These are phyloP conservation scores for Pelargonium citronellum DNA, from an alignment of 441 rosid species.

Conservation along the genomic window DNA sequence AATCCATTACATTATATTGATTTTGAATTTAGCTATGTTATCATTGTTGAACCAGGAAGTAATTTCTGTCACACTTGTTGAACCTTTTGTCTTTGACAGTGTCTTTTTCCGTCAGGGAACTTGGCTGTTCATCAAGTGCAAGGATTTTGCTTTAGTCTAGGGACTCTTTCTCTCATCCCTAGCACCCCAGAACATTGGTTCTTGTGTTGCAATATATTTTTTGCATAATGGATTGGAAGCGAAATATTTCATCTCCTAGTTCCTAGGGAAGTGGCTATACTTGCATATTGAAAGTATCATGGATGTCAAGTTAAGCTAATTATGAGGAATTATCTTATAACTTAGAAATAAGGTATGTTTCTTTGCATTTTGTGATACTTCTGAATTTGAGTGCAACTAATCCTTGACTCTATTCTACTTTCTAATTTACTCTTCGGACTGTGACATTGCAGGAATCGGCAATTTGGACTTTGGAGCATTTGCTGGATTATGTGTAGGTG, in stretches of 20 bases:
- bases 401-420: too few species aligned
- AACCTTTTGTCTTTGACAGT: background rate
- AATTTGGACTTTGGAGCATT: background rate
- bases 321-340: too few species aligned
- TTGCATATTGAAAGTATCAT: background rate
- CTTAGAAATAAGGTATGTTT: too few species aligned
- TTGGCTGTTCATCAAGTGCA: background rate
- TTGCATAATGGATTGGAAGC: constrained; percentile 2
- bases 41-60: background rate
- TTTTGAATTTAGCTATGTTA: constrained; percentile 3
- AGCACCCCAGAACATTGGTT: background rate
- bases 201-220: background rate
- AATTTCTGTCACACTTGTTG: background rate
- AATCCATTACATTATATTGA: background rate
- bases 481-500: constrained; percentile 2
- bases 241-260: background rate
- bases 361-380: too few species aligned
- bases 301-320: too few species aligned
- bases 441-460: too few species aligned
- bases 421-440: too few species aligned
- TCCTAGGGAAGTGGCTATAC: background rate
- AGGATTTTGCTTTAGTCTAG: background rate
- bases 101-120: background rate
- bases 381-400: too few species aligned
- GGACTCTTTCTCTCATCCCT: background rate